These are phyloP conservation scores for Luffa aegyptiaca DNA, from an alignment of 306 rosid genomes.

Conservation along the genomic window DNA sequence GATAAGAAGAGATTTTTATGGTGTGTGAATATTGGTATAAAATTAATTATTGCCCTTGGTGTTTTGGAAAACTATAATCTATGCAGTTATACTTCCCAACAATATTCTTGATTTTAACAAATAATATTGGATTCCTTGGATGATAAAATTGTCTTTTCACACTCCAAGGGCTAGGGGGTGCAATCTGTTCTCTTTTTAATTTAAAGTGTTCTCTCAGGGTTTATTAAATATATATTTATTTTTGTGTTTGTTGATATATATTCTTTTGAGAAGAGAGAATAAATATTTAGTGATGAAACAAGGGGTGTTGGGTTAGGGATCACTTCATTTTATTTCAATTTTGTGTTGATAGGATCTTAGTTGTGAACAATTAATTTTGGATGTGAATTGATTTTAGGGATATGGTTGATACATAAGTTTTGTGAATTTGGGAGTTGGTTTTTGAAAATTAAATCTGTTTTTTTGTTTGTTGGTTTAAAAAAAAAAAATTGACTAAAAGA, in stretches of 20 bases:
- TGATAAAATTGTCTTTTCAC: conserved; percentile 3
- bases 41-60: background rate
- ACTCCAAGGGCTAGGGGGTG: background rate
- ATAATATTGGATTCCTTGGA: conserved; percentile 7
- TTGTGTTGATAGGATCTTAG: background rate
- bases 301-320: background rate
- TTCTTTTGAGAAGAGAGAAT: background rate
- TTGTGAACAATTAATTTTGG: background rate
- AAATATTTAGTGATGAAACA: background rate
- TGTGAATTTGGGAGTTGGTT: background rate
- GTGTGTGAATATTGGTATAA: background rate
- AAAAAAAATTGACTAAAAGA: too few species aligned
- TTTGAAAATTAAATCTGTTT: too few species aligned
- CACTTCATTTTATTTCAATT: background rate
- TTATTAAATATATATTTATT: background rate
- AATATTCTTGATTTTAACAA: conserved; percentile 12
- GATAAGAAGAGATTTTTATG: background rate
- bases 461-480: too few species aligned
- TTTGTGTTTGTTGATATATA: background rate
- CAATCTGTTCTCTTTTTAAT: background rate
- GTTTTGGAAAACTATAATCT: conserved; percentile 8
- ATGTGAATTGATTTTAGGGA: background rate
- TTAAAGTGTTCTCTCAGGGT: background rate
- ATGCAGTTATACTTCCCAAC: conserved; percentile 9
- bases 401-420: background rate